Percentiles rank a stretch among this genome's conserved stretches.
These are phyloP conservation scores for Coccomyxa subellipsoidea DNA, from an alignment of 163 green algal genomes.

Conservation along the genomic window DNA sequence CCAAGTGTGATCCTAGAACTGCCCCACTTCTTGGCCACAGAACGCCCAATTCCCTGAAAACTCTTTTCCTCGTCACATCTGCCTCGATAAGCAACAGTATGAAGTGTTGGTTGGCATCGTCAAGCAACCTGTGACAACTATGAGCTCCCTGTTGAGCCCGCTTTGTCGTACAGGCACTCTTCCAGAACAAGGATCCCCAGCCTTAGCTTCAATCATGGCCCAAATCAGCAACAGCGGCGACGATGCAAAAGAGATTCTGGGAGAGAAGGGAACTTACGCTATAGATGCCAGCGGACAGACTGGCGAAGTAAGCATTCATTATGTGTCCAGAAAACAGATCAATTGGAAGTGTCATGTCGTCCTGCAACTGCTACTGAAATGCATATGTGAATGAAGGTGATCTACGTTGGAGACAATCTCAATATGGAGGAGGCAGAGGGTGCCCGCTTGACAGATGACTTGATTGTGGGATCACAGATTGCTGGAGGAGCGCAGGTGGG, in stretches of 20 bases:
- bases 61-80: neutral
- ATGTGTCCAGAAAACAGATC: no score
- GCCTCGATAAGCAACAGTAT: neutral
- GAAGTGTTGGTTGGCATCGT: neutral
- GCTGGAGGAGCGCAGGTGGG: constrained; percentile 19
- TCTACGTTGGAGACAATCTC: constrained; percentile 18
- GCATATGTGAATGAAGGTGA: constrained; percentile 14
- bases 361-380: neutral
- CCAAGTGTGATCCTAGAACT: no score
- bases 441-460: constrained; percentile 9
- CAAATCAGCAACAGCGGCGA: neutral
- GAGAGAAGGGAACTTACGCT: neutral
- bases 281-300: constrained; percentile 3
- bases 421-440: constrained; percentile 11
- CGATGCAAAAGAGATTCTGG: neutral
- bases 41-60: neutral
- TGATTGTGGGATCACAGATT: constrained; percentile 23
- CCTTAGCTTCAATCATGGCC: neutral
- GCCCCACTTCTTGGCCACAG: no score
- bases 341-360: no score
- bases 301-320: neutral
- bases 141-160: no score
- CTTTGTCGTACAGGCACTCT: neutral
- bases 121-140: neutral
- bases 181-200: constrained; percentile 5